A percentile compares a stretch with the other conserved stretches of the same genome.
Evolutionary conservation across 441 rosid genomes (phyloP).

Genomic region (Brassica balearica): DNA sequence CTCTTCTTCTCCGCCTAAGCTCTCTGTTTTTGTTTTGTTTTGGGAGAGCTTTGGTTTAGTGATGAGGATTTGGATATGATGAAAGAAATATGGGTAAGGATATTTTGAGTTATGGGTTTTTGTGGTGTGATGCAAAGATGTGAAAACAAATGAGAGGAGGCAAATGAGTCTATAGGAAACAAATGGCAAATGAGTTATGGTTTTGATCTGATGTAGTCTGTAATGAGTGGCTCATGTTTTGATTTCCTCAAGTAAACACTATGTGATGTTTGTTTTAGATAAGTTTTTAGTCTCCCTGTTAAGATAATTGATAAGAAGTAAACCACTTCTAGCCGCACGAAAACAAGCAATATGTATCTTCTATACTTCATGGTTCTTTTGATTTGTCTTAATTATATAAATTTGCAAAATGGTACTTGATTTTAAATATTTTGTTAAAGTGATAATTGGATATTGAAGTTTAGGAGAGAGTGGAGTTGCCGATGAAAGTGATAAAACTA

Average conservation of each 20-base stretch:
- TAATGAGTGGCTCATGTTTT: conserved; percentile 37
- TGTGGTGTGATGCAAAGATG: conserved; percentile 44
- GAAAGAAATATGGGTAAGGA: conserved; percentile 38
- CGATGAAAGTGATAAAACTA: conserved; percentile 60
- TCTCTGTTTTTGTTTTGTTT: conserved; percentile 24
- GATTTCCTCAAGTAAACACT: conserved; percentile 15
- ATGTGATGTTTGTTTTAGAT: conserved; percentile 15
- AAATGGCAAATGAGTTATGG: conserved; percentile 47
- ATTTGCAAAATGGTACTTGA: not conserved
- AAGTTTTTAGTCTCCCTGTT: not conserved
- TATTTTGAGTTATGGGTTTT: conserved; percentile 38
- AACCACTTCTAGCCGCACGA: conserved; percentile 22
- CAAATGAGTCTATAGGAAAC: conserved; percentile 44
- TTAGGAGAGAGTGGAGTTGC: conserved; percentile 43
- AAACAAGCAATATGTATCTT: not conserved
- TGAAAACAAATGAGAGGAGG: conserved; percentile 45
- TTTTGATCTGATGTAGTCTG: conserved; percentile 13
- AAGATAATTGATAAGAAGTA: conserved; percentile 21
- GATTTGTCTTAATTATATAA: not conserved
- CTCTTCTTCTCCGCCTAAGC: conserved; percentile 47
- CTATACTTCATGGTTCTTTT: not conserved
- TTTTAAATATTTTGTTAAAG: not conserved
- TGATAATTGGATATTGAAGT: not conserved
- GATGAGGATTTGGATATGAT: conserved; percentile 45
- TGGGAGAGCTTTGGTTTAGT: conserved; percentile 43